Percentiles rank a stretch among this genome's conserved stretches.
These are phyloP conservation scores for Hanseniaspora vineae DNA, from an alignment of 805 yeast genomes.

Conservation along the genomic window DNA sequence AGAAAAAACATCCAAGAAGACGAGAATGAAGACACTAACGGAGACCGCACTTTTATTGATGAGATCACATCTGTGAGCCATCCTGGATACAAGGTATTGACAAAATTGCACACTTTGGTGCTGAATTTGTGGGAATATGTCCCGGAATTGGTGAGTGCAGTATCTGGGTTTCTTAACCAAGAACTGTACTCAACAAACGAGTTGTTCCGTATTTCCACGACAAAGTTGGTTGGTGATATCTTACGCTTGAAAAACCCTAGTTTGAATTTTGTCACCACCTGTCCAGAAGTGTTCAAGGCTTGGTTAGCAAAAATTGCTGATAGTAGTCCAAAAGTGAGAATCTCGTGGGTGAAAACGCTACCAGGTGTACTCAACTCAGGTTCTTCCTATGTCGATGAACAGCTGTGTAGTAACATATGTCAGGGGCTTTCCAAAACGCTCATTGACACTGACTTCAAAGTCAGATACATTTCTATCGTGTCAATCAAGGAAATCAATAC, in stretches of 20 bases:
- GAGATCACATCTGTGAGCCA: constrained; percentile 7
- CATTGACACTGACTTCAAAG: constrained; percentile 63
- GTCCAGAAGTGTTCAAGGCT: constrained; percentile 45
- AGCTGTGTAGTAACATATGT: constrained; percentile 36
- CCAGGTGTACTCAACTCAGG: constrained; percentile 34
- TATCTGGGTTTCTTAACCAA: constrained; percentile 68
- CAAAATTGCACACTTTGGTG: constrained; percentile 49
- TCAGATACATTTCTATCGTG: constrained; percentile 48
- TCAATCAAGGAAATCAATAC: constrained; percentile 37
- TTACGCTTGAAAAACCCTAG: constrained; percentile 32
- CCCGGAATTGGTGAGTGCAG: constrained; percentile 62
- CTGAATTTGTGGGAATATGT: constrained; percentile 63
- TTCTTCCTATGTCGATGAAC: constrained; percentile 14
- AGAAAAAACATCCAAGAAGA: constrained; percentile 3
- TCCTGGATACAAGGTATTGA: constrained; percentile 28
- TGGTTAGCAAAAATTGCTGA: constrained; percentile 75
- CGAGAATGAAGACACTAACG: constrained; percentile 16
- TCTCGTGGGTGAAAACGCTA: constrained; percentile 54
- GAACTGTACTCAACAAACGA: constrained; percentile 65
- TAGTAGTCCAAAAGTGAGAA: constrained; percentile 47
- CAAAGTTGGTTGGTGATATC: constrained; percentile 60
- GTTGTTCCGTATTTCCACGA: constrained; percentile 50
- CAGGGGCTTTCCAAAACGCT: constrained; percentile 55
- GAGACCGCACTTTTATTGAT: constrained; percentile 7
- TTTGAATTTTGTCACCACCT: constrained; percentile 44